phyloP scores from a whole-genome alignment of 176 grass and related monocot species.

The Echinochloa phyllopogon region DNA sequence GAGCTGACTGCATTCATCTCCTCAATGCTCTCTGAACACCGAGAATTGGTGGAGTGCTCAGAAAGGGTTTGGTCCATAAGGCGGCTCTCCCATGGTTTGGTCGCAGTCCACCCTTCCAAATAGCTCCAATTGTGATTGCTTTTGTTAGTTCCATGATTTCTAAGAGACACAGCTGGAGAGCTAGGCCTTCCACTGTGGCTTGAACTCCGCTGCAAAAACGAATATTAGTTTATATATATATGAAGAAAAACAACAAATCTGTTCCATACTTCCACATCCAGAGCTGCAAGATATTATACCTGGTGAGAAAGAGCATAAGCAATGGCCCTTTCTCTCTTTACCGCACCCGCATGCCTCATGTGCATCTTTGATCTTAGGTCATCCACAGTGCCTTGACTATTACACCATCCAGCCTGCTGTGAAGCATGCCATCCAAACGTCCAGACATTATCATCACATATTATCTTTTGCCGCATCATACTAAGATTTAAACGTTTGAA shows the following conservation, averaged over 20 bases:
- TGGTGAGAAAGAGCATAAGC: slow-evolving; percentile 77
- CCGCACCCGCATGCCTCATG: slow-evolving; percentile 77
- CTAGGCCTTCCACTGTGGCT: slow-evolving; percentile 47
- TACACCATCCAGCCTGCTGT: slow-evolving; percentile 82
- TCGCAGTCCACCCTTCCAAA: slow-evolving; percentile 72
- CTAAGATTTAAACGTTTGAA: neutral
- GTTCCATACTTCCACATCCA: neutral
- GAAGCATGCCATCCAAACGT: slow-evolving; percentile 26
- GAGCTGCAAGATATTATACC: slow-evolving; percentile 48
- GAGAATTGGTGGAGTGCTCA: slow-evolving; percentile 38
- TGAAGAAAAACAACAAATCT: neutral
- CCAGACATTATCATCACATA: neutral
- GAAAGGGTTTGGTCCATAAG: slow-evolving; percentile 64
- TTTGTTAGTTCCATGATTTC: slow-evolving; percentile 42
- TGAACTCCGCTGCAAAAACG: slow-evolving; percentile 49
- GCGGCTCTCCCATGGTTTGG: slow-evolving; percentile 86
- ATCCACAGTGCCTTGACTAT: slow-evolving; percentile 69
- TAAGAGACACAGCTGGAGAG: slow-evolving; percentile 57
- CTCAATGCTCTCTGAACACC: slow-evolving; percentile 55
- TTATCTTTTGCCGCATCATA: neutral
- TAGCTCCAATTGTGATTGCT: slow-evolving; percentile 52
- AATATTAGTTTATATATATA: neutral
- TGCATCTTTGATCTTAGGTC: slow-evolving; percentile 76
- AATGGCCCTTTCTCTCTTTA: slow-evolving; percentile 77
- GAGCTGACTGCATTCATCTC: slow-evolving; percentile 52